Evolutionary conservation across 306 rosid species (phyloP), one percentile per base, ranked within the genome.

Genomic region (Vachellia collinsii): DNA sequence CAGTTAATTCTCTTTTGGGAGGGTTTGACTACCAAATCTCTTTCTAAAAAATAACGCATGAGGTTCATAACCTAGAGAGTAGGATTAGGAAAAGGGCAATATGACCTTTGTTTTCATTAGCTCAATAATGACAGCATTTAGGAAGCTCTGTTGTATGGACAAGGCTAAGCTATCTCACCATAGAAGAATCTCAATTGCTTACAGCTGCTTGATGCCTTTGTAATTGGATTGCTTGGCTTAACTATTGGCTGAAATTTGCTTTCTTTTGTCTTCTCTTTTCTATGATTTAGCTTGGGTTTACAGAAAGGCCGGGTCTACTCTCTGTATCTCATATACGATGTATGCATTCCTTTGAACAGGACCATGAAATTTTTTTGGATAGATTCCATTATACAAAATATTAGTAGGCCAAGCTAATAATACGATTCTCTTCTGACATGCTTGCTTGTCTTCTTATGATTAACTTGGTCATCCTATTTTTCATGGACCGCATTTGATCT

Each of bases 1-100:
- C 47, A 66, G 82, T 83, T 61, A 36, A 75, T 78, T 74, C 44
- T 59, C 54, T 42, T 82, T 63, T 66, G 42, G 44, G 61, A 72
- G 72, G 80, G 22, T 75, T 85, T 77, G 75, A 63, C 63, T 54
- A 71, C 41, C 25, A 36, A 51, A 10, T 58, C 36, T 20, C 13
- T 50, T 5, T 3, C 14, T 58, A 1, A 20, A 56, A 56, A 62
- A 64, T 64, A 36, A 7, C 10, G 11, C 9, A 3, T 16, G 44
- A 16, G 20, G 5, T 64, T 64, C 70, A 64, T 64, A 37, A 16
- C 70, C 43, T 64, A 23, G 43, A 36, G 44, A 36, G 22, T 36
- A 34, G 23, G 70, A 64, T 34, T 13, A 64, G 22, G 44, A 16
- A 64, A 64, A 64, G 23, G 11, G 44, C 44, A 34, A 16, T 8